phyloP scores from a whole-genome alignment of 495 filamentous ascomycete genomes.

The Copromyces sp. region DNA sequence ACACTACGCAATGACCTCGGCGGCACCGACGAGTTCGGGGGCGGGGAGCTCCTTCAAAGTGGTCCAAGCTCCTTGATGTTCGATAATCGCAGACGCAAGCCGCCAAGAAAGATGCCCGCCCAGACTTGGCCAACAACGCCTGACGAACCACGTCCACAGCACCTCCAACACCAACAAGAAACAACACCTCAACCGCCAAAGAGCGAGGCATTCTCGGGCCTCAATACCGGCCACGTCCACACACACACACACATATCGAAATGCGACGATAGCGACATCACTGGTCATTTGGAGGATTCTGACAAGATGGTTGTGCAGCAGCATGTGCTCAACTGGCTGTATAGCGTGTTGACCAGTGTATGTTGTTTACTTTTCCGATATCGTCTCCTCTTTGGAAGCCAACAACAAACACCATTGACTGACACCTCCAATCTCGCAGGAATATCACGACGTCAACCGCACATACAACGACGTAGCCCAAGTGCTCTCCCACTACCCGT shows the following conservation, averaged over 20 bases:
- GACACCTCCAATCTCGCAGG: conserved; percentile 39
- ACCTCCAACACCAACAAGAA: background rate
- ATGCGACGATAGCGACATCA: background rate
- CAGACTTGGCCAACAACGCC: background rate
- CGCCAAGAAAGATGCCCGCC: background rate
- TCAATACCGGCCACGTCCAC: background rate
- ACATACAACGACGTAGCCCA: conserved; percentile 87
- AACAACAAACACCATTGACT: background rate
- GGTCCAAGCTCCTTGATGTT: background rate
- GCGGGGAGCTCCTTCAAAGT: background rate
- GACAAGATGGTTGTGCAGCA: conserved; percentile 70
- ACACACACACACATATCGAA: background rate
- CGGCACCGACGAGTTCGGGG: background rate
- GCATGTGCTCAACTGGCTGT: conserved; percentile 88
- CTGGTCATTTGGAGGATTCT: background rate
- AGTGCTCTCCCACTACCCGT: conserved; percentile 69
- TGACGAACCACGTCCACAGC: background rate
- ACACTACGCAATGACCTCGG: background rate
- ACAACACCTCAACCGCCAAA: background rate
- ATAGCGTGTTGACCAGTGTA: conserved; percentile 79
- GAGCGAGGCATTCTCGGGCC: background rate
- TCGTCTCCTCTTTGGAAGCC: background rate
- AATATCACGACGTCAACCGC: conserved; percentile 85
- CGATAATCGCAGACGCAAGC: background rate
- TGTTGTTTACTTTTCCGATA: background rate